phyloP scores from a whole-genome alignment of 2,329 filamentous ascomycete genomes.

The Colletotrichum sp. region DNA sequence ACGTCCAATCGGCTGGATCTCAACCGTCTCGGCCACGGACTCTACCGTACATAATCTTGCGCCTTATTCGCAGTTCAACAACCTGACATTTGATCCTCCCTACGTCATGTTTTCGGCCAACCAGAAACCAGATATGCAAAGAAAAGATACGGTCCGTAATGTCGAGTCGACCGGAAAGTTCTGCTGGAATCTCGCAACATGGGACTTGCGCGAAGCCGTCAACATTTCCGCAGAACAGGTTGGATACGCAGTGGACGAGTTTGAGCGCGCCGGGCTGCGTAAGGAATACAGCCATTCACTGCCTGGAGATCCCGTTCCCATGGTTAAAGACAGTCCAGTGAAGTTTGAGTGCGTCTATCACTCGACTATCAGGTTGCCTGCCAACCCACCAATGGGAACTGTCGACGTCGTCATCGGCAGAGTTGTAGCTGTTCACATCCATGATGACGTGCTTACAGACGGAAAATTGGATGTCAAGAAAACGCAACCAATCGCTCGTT shows the following conservation, averaged over 20 bases:
- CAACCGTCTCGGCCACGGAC: conserved; percentile 51
- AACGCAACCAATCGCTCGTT: conserved; percentile 63
- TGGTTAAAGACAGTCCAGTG: conserved; percentile 60
- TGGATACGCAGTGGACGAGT: conserved; percentile 57
- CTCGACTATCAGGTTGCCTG: conserved; percentile 57
- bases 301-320: conserved; percentile 40
- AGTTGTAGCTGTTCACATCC: conserved; percentile 63
- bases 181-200: conserved; percentile 66
- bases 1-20: conserved; percentile 68
- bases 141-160: conserved; percentile 64
- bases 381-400: conserved; percentile 60
- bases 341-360: conserved; percentile 65
- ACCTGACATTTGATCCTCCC: conserved; percentile 66
- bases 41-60: conserved; percentile 54
- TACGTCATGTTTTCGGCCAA: conserved; percentile 68
- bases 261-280: conserved; percentile 37
- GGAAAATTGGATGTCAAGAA: conserved; percentile 61
- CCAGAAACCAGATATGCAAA: conserved; percentile 47
- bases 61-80: conserved; percentile 67
- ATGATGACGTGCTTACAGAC: conserved; percentile 57
- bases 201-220: conserved; percentile 57
- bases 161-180: conserved; percentile 60
- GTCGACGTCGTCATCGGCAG: conserved; percentile 63
- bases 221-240: conserved; percentile 59
- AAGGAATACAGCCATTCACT: conserved; percentile 30